Conservation (phyloP, 768 basidiomycete species). For the Hemileccinum impolitum region DNA sequence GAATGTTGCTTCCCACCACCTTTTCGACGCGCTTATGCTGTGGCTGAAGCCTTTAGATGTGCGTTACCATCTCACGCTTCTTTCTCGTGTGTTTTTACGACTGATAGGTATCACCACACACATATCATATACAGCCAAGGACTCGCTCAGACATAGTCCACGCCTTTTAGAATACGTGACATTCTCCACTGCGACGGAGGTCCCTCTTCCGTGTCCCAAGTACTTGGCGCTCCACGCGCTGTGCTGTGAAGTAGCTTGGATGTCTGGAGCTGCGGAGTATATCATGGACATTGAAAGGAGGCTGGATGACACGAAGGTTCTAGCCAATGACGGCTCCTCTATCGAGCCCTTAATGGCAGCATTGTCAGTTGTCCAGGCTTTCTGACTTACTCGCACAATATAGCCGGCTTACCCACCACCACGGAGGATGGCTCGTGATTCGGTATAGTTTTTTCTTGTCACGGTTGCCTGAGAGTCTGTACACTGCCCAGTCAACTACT, state of each 20-base stretch:
- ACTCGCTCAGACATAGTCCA: not conserved
- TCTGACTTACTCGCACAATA: too few relatives aligned
- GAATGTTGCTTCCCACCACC: not conserved
- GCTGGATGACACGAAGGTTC: not conserved
- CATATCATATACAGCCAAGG: not conserved
- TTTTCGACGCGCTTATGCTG: not conserved
- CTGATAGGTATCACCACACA: not conserved
- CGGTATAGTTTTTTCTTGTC: not conserved
- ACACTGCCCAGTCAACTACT: not conserved
- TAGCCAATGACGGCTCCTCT: too few relatives aligned
- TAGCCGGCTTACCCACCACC: too few relatives aligned
- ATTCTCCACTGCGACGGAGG: not conserved
- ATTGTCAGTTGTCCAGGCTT: too few relatives aligned
- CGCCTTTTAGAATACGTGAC: not conserved
- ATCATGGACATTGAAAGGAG: conserved; percentile 4
- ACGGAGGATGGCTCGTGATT: not conserved
- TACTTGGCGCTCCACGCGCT: conserved; percentile 5
- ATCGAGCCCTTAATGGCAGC: too few relatives aligned
- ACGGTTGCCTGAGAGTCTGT: not conserved
- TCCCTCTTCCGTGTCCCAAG: not conserved
- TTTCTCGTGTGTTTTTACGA: not conserved
- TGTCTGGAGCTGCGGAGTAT: conserved; percentile 4
- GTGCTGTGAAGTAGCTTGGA: conserved; percentile 8
- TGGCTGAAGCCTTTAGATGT: conserved; percentile 9
- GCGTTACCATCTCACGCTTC: not conserved